phyloP scores from a whole-genome alignment of 2,329 filamentous ascomycete genomes.

The Biscogniauxia mediterranea region DNA sequence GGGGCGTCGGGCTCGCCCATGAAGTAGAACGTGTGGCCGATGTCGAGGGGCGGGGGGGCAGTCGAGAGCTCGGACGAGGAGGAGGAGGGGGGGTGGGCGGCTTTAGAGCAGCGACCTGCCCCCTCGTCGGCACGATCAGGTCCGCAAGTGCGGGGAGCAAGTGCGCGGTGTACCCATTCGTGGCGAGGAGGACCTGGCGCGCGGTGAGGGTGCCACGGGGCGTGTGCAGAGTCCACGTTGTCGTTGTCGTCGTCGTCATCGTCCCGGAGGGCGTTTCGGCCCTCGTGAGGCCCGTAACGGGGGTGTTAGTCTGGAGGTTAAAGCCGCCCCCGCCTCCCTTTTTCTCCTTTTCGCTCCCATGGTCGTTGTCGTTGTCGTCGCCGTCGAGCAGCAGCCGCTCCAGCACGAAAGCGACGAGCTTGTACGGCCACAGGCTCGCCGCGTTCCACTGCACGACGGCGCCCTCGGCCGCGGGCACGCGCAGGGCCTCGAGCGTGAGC shows the following conservation, averaged over 20 bases:
- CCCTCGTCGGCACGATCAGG: constrained; percentile 68
- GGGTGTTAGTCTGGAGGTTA: constrained; percentile 74
- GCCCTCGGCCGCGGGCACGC: constrained; percentile 56
- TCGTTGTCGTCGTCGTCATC: constrained; percentile 7
- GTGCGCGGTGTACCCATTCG: constrained; percentile 80
- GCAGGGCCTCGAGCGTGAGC: constrained; percentile 48
- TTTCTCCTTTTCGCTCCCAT: constrained; percentile 11
- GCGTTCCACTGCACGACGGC: constrained; percentile 65
- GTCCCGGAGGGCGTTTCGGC: constrained; percentile 18
- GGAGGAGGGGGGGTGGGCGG: constrained; percentile 43
- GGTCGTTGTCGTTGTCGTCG: no score
- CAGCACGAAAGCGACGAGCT: constrained; percentile 72
- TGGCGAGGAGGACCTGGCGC: constrained; percentile 69
- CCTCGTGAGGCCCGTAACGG: constrained; percentile 52
- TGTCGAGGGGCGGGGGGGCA: constrained; percentile 30
- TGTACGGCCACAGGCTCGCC: constrained; percentile 78
- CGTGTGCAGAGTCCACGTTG: constrained; percentile 63
- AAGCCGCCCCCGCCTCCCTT: constrained; percentile 41
- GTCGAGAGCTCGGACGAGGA: constrained; percentile 10
- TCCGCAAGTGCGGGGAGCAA: constrained; percentile 64
- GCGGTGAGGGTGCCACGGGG: constrained; percentile 64
- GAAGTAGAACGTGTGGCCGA: constrained; percentile 65
- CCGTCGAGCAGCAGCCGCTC: constrained; percentile 49
- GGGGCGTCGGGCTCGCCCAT: constrained; percentile 38
- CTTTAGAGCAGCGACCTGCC: constrained; percentile 66